These are phyloP conservation scores for Chernovozyma sophiae-reginae DNA, from an alignment of 1,139 yeast species.

Conservation along the genomic window DNA sequence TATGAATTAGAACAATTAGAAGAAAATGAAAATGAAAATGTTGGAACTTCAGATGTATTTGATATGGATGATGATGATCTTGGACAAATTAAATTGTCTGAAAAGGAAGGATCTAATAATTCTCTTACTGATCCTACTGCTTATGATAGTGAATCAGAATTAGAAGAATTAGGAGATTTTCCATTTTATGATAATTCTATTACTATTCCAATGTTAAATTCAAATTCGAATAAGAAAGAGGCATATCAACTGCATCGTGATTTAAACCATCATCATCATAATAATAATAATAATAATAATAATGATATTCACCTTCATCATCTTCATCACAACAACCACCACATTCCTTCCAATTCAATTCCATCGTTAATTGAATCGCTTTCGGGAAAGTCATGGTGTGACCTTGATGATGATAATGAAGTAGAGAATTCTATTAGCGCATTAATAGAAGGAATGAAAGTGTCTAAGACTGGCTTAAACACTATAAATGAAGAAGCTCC, in stretches of 20 bases:
- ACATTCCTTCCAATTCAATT: conserved; percentile 9
- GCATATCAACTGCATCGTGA: not conserved
- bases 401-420: conserved; percentile 27
- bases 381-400: conserved; percentile 34
- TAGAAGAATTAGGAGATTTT: conserved; percentile 11
- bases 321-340: not conserved
- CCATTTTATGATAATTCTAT: conserved; percentile 6
- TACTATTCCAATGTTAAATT: conserved; percentile 10
- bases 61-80: conserved; percentile 31
- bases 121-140: conserved; percentile 5
- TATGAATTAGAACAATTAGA: conserved; percentile 13
- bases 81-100: conserved; percentile 3
- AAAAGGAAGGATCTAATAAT: conserved; percentile 1
- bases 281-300: no score
- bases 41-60: conserved; percentile 15
- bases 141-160: conserved; percentile 7
- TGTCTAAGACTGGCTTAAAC: conserved; percentile 3
- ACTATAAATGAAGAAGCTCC: conserved; percentile 7
- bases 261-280: not conserved
- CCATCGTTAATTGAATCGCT: conserved; percentile 33
- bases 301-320: not conserved
- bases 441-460: conserved; percentile 6
- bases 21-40: conserved; percentile 9
- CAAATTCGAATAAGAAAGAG: conserved; percentile 4
- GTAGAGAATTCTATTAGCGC: conserved; percentile 9